These are phyloP conservation scores for Ambrosia artemisiifolia DNA, from an alignment of 129 eudicot genomes.

Conservation along the genomic window DNA sequence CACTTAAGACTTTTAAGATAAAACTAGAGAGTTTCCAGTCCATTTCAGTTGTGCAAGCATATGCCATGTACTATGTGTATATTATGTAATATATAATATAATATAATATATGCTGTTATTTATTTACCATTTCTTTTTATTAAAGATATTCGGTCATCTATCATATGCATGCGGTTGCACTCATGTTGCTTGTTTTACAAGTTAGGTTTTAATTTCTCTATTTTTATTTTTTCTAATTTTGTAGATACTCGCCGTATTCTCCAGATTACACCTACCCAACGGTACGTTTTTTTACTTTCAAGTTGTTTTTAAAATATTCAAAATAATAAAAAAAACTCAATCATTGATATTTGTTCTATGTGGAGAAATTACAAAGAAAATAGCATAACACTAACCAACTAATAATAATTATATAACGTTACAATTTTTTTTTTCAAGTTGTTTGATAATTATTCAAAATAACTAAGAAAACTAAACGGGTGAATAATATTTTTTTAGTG, in stretches of 20 bases:
- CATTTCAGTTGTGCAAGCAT: conserved; percentile 11
- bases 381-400: too few species aligned
- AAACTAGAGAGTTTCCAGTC: conserved; percentile 16
- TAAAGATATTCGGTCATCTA: conserved; percentile 16
- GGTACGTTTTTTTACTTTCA: conserved; percentile 40
- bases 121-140: conserved; percentile 1
- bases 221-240: background rate
- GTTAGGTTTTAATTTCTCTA: conserved; percentile 19
- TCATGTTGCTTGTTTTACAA: conserved; percentile 27
- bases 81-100: background rate
- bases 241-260: conserved; percentile 87
- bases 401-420: too few species aligned
- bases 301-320: background rate
- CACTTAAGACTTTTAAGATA: conserved; percentile 7
- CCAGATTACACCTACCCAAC: conserved; percentile 84
- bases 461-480: too few species aligned
- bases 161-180: background rate
- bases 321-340: too few species aligned
- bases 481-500: too few species aligned
- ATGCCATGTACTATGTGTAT: conserved; percentile 3
- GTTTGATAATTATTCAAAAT: too few species aligned
- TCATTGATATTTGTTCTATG: too few species aligned
- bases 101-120: conserved; percentile 2
- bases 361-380: too few species aligned
- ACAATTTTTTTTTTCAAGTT: too few species aligned